Evolutionary conservation across 805 yeast genomes (phyloP).

Genomic region (Ogataea allantospora): DNA sequence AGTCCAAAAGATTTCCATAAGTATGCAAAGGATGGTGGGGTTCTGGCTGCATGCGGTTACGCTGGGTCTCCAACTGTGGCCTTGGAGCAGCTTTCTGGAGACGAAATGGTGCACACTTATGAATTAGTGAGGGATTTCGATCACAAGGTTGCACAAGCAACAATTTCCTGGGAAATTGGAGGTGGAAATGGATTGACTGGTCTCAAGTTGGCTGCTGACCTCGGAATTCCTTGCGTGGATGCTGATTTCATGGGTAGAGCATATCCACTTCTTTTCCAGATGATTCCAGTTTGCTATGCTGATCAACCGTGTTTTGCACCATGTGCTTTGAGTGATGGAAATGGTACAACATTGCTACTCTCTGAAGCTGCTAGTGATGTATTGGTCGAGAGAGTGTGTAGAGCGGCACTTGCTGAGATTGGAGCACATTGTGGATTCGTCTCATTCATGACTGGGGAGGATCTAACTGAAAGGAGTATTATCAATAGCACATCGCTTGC

Average conservation of each 20-base stretch:
- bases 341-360: slow-evolving; percentile 37
- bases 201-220: slow-evolving; percentile 21
- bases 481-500: slow-evolving; percentile 37
- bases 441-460: slow-evolving; percentile 13
- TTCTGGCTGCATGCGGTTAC: slow-evolving; percentile 35
- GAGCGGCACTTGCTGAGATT: slow-evolving; percentile 40
- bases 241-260: slow-evolving; percentile 48
- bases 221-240: slow-evolving; percentile 34
- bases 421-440: slow-evolving; percentile 37
- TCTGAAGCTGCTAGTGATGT: slow-evolving; percentile 33
- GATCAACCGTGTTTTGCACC: slow-evolving; percentile 29
- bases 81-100: slow-evolving; percentile 39
- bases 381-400: slow-evolving; percentile 36
- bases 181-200: slow-evolving; percentile 43
- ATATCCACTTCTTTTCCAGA: slow-evolving; percentile 43
- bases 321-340: slow-evolving; percentile 41
- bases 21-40: slow-evolving; percentile 27
- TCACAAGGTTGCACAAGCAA: slow-evolving; percentile 30
- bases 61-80: slow-evolving; percentile 50
- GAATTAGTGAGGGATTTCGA: slow-evolving; percentile 28
- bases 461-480: slow-evolving; percentile 30
- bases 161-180: slow-evolving; percentile 41
- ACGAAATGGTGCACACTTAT: slow-evolving; percentile 36
- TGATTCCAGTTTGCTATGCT: slow-evolving; percentile 42
- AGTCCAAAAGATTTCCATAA: slow-evolving; percentile 30